Evolutionary conservation across 495 filamentous ascomycete species (phyloP), one percentile per base, ranked within the genome.

Genomic region (Parachaetomium inaequale): DNA sequence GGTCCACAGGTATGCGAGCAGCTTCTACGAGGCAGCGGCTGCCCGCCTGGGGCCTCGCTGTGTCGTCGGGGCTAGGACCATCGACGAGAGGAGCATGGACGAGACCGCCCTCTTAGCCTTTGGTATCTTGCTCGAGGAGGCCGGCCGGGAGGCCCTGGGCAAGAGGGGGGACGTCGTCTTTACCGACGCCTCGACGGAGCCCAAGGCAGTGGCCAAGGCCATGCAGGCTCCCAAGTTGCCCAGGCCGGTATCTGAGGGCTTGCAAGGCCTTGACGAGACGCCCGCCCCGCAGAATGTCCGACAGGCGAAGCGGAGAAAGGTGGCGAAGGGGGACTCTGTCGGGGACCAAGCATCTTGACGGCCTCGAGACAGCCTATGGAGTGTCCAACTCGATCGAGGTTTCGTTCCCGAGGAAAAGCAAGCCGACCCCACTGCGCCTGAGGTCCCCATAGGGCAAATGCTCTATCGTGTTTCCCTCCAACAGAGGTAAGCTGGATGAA

Each of bases 91-190:
- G 29, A 91, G 84, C 63, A 82, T 96, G 84, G 89, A 96, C 68
- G 92, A 92, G 74, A 93, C 89, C 10, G 91, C 91, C 1, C 71
- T 96, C 55, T 76, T 96, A 60, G 89, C 89, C 0, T 76, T 95
- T 73, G 92, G 91, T 0, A 85, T 96, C 26, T 67, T 96, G 58
- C 72, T 96, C 36, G 92, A 96, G 74, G 92, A 96, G 70, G 80
- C 87, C 57, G 76, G 82, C 5, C 78, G 77, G 19, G 83, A 87
- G 46, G 74, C 74, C 0, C 75, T 96, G 14, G 91, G 89, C 1
- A 77, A 82, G 34, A 88, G 79, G 1, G 92, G 90, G 4, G 87
- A 94, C 72, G 63, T 93, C 58, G 90, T 86, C 0, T 86, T 95
- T 45, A 82, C 87, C 2, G 91, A 94, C 70, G 84, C 80, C 6